Base-by-base conservation (phyloP, 2,329 filamentous ascomycete genomes). In the Pyrenophora tritici-repentis region DNA sequence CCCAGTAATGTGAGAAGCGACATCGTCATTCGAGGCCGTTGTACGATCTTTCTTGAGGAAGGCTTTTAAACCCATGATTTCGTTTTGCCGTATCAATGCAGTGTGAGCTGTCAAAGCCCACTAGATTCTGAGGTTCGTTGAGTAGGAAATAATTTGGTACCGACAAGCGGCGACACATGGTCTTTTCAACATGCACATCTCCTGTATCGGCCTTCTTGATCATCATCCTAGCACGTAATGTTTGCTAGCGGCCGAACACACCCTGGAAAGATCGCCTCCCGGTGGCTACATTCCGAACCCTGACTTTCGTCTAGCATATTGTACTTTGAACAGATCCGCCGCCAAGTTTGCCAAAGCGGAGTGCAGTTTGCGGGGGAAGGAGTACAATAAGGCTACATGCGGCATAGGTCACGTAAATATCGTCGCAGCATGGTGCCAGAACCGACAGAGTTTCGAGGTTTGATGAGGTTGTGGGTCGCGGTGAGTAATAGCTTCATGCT, bases 401-500 rank as follows among this genome's bases (percentile, higher is more conserved):
- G 56, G 59, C 46, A 58, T 47, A 55, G 47, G 42, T 48, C 20
- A 44, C 29, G 47, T 47, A 56, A 40, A 40, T 44, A 37, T 42
- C 18, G 32, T 51, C 35, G 34, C 39, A 47, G 33, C 42, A 42
- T 47, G 41, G 37, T 57, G 49, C 42, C 47, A 47, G 20, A 35
- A 44, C 47, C 37, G 47, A 48, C 35, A 26, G 35, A 35, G 45
- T 47, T 45, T 42, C 58, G 49, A 51, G 46, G 46, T 62, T 59
- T 56, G 39, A 58, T 59, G 56, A 60, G 47, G 29, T 34, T 46
- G 65, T 69, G 66, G 65, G 62, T 60, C 61, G 50, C 42, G 38
- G 58, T 68, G 61, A 60, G 56, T 67, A 66, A 69, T 67, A 62
- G 65, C 55, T 56, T 49, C 53, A 46, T 50, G 47, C 38, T 54